Conservation (phyloP, 208 protist genomes). For the Leishmania major region DNA sequence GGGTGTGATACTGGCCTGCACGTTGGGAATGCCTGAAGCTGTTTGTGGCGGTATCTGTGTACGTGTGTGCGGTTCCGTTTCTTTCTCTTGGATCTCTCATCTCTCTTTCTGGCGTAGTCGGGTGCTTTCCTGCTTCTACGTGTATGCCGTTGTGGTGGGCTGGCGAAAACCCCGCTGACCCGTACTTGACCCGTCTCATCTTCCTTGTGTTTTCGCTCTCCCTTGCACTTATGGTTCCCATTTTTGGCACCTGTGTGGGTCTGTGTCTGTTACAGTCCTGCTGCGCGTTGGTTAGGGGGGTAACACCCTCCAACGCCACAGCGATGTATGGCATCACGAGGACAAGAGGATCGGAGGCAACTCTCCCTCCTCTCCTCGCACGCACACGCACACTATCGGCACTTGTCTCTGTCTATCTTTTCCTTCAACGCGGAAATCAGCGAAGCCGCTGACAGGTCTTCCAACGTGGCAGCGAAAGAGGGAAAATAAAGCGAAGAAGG, state of each 20-base stretch:
- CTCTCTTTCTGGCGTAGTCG: not conserved
- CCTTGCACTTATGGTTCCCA: not conserved
- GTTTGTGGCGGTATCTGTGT: not conserved
- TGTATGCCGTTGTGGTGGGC: not conserved
- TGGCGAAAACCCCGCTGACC: not conserved
- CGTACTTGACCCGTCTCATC: not conserved
- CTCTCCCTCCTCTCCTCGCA: not conserved
- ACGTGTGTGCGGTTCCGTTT: not conserved
- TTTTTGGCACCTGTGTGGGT: not conserved
- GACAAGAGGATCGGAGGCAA: not conserved
- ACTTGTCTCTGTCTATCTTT: not conserved
- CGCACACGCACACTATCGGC: not conserved
- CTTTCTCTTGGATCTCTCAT: not conserved
- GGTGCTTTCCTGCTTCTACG: not conserved
- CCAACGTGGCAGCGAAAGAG: not conserved
- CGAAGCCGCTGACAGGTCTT: not conserved
- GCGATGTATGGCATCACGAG: not conserved
- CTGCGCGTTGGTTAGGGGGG: constrained; percentile 2
- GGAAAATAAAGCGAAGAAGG: not conserved
- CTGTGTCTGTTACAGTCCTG: not conserved
- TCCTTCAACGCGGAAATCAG: not conserved
- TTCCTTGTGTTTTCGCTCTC: not conserved
- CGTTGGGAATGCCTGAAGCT: not conserved
- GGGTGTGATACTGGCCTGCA: not conserved
- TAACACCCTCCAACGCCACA: constrained; percentile 3